Evolutionary conservation across 768 basidiomycete genomes (phyloP).

Genomic region (Lactarius akahatsu): DNA sequence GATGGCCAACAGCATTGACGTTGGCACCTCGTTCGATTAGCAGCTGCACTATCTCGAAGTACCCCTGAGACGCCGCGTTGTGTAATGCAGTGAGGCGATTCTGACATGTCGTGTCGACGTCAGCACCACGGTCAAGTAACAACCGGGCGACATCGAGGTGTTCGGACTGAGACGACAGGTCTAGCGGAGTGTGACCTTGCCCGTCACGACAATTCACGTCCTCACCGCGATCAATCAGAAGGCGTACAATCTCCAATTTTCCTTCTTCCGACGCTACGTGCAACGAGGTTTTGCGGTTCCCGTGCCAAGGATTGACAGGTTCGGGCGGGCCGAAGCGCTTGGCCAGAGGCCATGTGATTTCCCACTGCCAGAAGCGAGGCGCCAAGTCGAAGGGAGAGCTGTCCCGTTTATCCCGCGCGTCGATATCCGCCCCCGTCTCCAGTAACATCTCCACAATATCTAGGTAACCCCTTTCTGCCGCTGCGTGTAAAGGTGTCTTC

Average conservation of each 20-base stretch:
- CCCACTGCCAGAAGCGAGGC: no score
- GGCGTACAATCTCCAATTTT: not conserved
- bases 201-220: not conserved
- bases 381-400: no score
- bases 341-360: no score
- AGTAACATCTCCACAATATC: no score
- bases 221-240: not conserved
- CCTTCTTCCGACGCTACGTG: not conserved
- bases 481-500: not conserved
- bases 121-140: not conserved
- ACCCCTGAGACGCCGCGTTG: not conserved
- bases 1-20: not conserved
- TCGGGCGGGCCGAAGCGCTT: no score
- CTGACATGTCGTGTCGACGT: not conserved
- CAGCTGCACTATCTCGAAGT: not conserved
- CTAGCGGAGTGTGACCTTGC: not conserved
- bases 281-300: not conserved
- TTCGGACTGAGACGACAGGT: rapidly evolving
- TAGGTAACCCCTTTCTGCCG: not conserved
- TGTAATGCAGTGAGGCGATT: not conserved
- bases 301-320: no score
- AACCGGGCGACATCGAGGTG: not conserved
- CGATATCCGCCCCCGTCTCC: no score
- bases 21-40: not conserved
- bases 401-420: no score